Base-by-base conservation (phyloP, 2,329 filamentous ascomycete species). In the Tolypocladium tropicale region DNA sequence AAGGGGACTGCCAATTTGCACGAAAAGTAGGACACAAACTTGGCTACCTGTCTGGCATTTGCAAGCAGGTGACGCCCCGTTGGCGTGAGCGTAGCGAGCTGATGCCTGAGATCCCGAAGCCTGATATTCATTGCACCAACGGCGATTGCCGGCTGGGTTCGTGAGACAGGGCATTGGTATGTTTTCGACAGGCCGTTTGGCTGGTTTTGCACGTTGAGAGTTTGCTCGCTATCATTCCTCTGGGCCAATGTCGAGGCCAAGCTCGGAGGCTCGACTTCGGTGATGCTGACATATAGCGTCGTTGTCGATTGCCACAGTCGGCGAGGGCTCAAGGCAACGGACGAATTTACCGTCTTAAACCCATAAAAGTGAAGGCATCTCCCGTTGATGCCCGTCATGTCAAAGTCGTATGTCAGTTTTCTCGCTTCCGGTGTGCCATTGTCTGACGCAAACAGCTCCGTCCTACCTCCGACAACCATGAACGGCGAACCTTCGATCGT, bases 241-340 rank as follows among this genome's bases (percentile, higher is more conserved):
- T 28, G 21, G 6, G 23, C 12, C 23, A 28, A 46, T 46, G 12
- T 16, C 12, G 3, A 46, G 10, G 2, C 9, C 14, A 3, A 18
- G 4, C 3, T 2, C 10, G 25, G 9, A 6, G n/a, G 16, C 16
- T 59, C 46, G 7, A 61, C 57, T 56, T 77, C 69, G 18, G 79
- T 80, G 56, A 86, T 76, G 1, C 78, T 82, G 50, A 84, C 81
- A 59, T 83, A 85, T 0, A 87, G 73, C 0, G 82, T 85, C 23
- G 77, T 83, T 1, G 82, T 84, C 2, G 83, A 79, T 52, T 72
- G 73, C 84, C 83, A 86, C 57, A 87, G 81, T 58, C 78, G 74
- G 43, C 72, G 61, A 1, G 79, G 76, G 2, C 78, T 76, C 36
- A 86, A 72, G 2, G 82, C 80, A 0, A 82, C 79, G 0, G 79